A percentile compares a stretch with the other conserved stretches of the same genome.
Evolutionary conservation across 352 stramenopile genomes (phyloP).

Genomic region (Pythium periplocum): DNA sequence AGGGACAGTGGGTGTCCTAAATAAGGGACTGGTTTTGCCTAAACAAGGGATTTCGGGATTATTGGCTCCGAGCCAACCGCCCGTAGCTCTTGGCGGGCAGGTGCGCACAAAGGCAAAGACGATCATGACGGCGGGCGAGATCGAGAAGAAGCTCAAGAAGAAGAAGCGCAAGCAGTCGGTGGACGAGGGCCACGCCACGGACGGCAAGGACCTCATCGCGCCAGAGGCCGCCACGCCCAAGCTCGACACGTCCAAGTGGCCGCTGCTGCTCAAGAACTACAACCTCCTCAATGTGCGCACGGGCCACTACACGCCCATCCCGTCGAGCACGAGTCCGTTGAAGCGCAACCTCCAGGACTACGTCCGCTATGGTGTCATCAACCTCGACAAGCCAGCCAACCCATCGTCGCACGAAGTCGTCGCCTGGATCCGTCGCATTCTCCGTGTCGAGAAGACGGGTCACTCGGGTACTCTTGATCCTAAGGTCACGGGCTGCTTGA

Average conservation of each 20-base stretch:
- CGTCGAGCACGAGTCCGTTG: conserved; percentile 93
- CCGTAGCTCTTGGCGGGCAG: too few relatives aligned
- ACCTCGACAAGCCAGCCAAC: conserved; percentile 99
- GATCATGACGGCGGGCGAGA: conserved; percentile 55
- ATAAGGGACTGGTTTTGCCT: background rate
- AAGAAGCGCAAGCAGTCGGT: conserved; percentile 82
- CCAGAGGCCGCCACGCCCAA: conserved; percentile 82
- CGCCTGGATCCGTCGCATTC: conserved; percentile 99
- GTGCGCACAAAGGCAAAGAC: too few relatives aligned
- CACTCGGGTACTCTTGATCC: conserved; percentile 99
- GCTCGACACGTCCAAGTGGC: conserved; percentile 97
- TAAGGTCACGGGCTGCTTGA: conserved; percentile 99
- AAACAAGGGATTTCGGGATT: conserved; percentile 20
- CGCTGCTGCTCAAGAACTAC: conserved; percentile 99
- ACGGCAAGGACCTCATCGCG: conserved; percentile 71
- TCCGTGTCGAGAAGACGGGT: conserved; percentile 99
- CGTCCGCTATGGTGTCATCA: conserved; percentile 99
- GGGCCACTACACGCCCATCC: conserved; percentile 99
- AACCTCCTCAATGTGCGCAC: conserved; percentile 98
- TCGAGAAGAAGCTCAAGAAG: conserved; percentile 87
- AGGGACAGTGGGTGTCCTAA: too few relatives aligned
- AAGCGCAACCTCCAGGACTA: conserved; percentile 98
- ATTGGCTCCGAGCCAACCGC: conserved; percentile 26
- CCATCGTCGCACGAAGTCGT: conserved; percentile 99
- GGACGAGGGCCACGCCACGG: conserved; percentile 17